Base-by-base conservation (phyloP, 495 filamentous ascomycete species). In the Pyrenopolyporus hunteri region DNA sequence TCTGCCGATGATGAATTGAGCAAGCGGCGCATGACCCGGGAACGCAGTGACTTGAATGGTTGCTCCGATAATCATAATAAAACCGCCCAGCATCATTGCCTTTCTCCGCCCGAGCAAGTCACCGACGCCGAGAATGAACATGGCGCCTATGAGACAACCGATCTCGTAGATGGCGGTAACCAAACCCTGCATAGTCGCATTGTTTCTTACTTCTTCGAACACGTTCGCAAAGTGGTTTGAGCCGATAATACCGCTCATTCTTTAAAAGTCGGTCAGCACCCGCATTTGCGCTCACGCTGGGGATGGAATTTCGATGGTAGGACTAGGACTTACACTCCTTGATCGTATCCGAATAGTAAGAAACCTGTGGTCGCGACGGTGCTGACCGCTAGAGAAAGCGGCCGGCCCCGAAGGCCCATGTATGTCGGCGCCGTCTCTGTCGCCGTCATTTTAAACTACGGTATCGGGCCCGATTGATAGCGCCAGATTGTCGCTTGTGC, bases 151-250 rank as follows among this genome's bases (percentile, higher is more conserved):
- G 13, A 93, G 73, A 74, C 90, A 93, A 17, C 89, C 90, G 31
- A 93, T 80, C 65, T 93, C 89, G 69, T 93, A 94, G 36, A 95
- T 89, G 2, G 90, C 88, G 2, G 90, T 93, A 10, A 93, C 87
- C 14, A 89, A 77, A 23, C 88, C 90, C 70, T 93, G 89, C 84
- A 91, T 90, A 1, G 85, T 87, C 4, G 85, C 74, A 65, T 91
- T 78, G 61, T 79, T 74, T 44, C 79, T 80, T 1, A 88, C 89
- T 35, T 85, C 85, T 9, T 83, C 82, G 66, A 93, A 91, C 11
- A 86, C 78, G 22, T 82, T 63, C 71, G 86, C 87, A 77, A 95
- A 95, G 7, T 83, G 82, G 0, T 78, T 74, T 0, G 89, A 84
- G 36, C 85, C 86, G 59, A 93, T 92, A 65, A 94, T 93, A 48